Evolutionary conservation across 495 filamentous ascomycete genomes (phyloP), one percentile per base, ranked within the genome.

Genomic region (Daldinia decipiens): DNA sequence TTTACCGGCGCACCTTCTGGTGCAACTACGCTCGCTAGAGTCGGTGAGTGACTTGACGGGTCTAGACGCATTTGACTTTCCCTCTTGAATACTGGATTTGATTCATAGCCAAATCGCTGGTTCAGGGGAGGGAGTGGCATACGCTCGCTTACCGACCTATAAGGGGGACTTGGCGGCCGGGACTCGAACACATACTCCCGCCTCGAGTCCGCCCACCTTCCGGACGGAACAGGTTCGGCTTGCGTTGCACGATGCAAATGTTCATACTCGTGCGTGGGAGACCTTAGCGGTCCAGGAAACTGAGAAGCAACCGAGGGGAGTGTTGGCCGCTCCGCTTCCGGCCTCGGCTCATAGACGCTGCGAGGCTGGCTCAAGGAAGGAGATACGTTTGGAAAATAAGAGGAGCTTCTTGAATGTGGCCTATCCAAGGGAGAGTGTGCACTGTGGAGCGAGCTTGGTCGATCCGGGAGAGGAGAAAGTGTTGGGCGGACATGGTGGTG

Each of bases 1-100:
- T 87, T 87, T 15, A 77, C 77, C 1, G 80, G 80, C 5, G 76
- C 66, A 11, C 77, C 77, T 54, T 87, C 85, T 0, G 80, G 76
- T 36, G 66, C 71, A n/a, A 78, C 75, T 0, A 71, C 79, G 67
- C 77, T 80, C 0, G 78, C 67, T 2, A 83, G 80, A 13, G 83
- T 81, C 9, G 80, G 71, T 7, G 83, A 82, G 47, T 77, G 62
- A 59, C 73, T 76, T 39, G 70, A 27, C 24, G 66, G 66, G 64
- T 71, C 59, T 21, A 72, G 52, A 34, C 62, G 75, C 56, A 63
- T 58, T 38, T 21, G 70, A 12, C 15, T 38, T 34, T 77, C 70
- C 54, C 62, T 52, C 60, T 76, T 77, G 21, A 65, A 68, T 8
- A 24, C n/a, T 2, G 74, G 75, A 39, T 52, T 75, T 15, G 56